Evolutionary conservation across 2,329 filamentous ascomycete species (phyloP), one percentile per base, ranked within the genome.

Genomic region (Thermothelomyces thermophilus): DNA sequence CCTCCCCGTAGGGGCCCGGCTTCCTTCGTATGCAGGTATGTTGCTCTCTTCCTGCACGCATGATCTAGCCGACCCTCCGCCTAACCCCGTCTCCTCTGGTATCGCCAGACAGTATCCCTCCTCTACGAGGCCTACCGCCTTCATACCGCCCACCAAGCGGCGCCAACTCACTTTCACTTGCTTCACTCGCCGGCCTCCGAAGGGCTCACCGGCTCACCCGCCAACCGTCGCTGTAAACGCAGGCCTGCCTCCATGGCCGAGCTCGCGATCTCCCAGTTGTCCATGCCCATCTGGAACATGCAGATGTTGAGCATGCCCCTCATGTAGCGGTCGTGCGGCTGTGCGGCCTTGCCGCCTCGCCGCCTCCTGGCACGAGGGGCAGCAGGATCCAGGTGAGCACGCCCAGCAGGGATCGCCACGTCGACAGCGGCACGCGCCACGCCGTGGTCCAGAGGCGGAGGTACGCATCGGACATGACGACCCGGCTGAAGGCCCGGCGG

Each of bases 361-460:
- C 69, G 31, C 66, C 8, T 16, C 33, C 63, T 6, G 72, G 66
- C 14, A 68, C 63, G 9, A 76, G 61, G 8, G 69, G 66, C 41
- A 76, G 53, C 54, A 73, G 63, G 20, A 74, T 62, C 75, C 74
- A 78, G 43, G 69, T 63, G 47, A 74, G 73, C 13, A 79, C 68
- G 28, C 75, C 75, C 13, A 75, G 63, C 20, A 73, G 64, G 2
- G 64, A 60, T 51, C 72, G 71, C 74, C 74, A 76, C 5, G 64
- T 66, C 2, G 69, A 61, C 30, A 76, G 62, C 1, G 71, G 68
- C 4, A 74, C 69, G 16, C 68, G 64, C 74, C 75, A 77, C 10
- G 70, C 64, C 2, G 68, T 67, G 13, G 63, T 64, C 75, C 75
- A 79, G 5, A 78, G 66, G 37, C 60, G 58, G 9, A 65, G 48